phyloP scores from a whole-genome alignment of 108 stramenopile genomes.

The Ochromonas danica region DNA sequence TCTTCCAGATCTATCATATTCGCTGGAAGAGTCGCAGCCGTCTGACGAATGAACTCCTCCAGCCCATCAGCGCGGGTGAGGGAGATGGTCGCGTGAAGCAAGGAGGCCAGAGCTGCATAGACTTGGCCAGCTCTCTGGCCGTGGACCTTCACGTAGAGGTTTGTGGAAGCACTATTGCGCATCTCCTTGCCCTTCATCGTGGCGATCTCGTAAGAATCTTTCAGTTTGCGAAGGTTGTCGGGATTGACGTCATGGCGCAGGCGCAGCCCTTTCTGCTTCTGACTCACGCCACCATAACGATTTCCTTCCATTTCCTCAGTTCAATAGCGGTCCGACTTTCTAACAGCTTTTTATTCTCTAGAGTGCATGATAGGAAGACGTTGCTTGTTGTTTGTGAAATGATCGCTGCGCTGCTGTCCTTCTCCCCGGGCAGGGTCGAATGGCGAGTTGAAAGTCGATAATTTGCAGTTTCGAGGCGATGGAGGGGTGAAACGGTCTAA shows the following conservation, averaged over 20 bases:
- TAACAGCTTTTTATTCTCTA: too few species aligned
- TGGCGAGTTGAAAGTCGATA: too few species aligned
- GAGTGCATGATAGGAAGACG: too few species aligned
- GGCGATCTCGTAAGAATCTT: conserved; percentile 20
- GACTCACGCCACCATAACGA: too few species aligned
- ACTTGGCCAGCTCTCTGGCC: neutral
- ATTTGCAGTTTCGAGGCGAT: too few species aligned
- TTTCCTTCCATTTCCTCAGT: too few species aligned
- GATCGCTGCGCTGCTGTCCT: too few species aligned
- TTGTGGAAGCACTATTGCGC: neutral
- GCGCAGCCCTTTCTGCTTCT: neutral
- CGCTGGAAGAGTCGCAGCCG: neutral
- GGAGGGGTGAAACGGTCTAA: too few species aligned
- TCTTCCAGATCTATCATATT: conserved; percentile 19
- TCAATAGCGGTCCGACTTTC: too few species aligned
- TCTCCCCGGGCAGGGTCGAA: too few species aligned
- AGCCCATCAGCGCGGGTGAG: neutral
- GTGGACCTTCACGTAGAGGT: conserved; percentile 8
- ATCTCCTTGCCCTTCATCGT: neutral
- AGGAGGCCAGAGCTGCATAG: conserved; percentile 12
- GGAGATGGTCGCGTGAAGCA: neutral
- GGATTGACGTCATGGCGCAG: neutral
- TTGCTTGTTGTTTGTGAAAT: too few species aligned
- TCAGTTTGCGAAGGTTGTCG: neutral
- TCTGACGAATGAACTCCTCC: neutral